Evolutionary conservation across 2,329 filamentous ascomycete genomes (phyloP).

Genomic region (Colletotrichum ledebouriae): DNA sequence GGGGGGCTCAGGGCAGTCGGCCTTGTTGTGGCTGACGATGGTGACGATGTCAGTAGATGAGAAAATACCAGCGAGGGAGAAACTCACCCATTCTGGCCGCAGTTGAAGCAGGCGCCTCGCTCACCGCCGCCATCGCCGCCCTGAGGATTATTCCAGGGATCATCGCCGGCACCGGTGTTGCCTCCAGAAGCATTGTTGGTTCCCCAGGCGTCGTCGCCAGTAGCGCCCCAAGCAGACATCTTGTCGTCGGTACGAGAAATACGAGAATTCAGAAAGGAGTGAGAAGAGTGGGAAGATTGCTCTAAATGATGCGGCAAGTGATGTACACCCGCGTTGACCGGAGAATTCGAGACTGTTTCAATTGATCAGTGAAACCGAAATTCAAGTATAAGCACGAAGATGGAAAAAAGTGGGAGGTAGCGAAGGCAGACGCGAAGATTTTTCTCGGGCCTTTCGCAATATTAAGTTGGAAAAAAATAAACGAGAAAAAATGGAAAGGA

Average conservation of each 20-base stretch:
- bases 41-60: constrained; percentile 46
- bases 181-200: constrained; percentile 13
- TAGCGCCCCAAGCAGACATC: constrained; percentile 29
- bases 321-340: constrained; percentile 1
- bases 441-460: background rate
- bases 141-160: constrained; percentile 38
- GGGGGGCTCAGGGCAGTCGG: constrained; percentile 53
- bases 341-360: background rate
- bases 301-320: background rate
- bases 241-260: constrained; percentile 4
- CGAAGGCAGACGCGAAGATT: background rate
- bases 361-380: constrained; percentile 8
- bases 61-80: constrained; percentile 28
- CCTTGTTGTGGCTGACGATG: constrained; percentile 46
- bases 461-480: background rate
- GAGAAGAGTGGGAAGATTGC: background rate
- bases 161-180: constrained; percentile 13
- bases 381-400: background rate
- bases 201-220: constrained; percentile 19
- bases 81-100: constrained; percentile 53
- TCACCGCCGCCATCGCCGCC: constrained; percentile 43
- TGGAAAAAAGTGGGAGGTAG: background rate
- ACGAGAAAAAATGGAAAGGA: background rate
- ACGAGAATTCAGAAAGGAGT: background rate
- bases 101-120: constrained; percentile 52